Evolutionary conservation across 495 filamentous ascomycete genomes (phyloP), one percentile per base, ranked within the genome.

Genomic region (Neurospora sp.): DNA sequence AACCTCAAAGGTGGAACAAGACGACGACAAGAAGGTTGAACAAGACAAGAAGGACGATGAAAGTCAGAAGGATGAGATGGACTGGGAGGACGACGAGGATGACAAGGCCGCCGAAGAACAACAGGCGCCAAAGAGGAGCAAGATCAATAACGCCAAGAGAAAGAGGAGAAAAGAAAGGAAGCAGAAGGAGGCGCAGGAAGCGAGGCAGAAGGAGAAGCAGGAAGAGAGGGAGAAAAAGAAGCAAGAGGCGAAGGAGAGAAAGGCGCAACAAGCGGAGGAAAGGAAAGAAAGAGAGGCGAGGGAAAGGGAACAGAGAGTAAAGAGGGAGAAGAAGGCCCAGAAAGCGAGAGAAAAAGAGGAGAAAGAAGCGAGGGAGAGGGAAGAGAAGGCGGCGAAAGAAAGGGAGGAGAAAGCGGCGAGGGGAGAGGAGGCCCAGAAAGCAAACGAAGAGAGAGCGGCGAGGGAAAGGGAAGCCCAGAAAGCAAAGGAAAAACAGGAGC

Each of bases 1-100:
- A 20, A 48, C 12, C 3, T 70, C 73, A 37, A 72, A 75, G 8
- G 74, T 78, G 14, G 83, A 82, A 42, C 76, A 73, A 35, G 35
- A 35, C 5, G 31, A 35, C 31, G 35, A 35, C 35, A 35, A 35
- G 35, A 35, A 35, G 31, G 31, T 5, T 5, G 31, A 35, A 35
- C 27, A 27, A 27, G 35, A 35, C 35, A 35, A 35, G 35, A 35
- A 35, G 31, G 35, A 35, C 27, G 27, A 27, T 27, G 2, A 27
- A 27, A 27, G 27, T 27, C 27, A 14, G 9, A 18, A 18, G 22
- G 12, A 61, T 16, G 22, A 27, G 20, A 59, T 22, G 48, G 22
- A 31, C 12, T 31, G 11, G 20, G 27, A 61, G 6, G 12, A 35
- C 5, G 27, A 61, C 53, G 11, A 61, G 48, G 14, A 27, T 9